Conservation (phyloP, 2,329 filamentous ascomycete species). For the Tolypocladium inflatum region DNA sequence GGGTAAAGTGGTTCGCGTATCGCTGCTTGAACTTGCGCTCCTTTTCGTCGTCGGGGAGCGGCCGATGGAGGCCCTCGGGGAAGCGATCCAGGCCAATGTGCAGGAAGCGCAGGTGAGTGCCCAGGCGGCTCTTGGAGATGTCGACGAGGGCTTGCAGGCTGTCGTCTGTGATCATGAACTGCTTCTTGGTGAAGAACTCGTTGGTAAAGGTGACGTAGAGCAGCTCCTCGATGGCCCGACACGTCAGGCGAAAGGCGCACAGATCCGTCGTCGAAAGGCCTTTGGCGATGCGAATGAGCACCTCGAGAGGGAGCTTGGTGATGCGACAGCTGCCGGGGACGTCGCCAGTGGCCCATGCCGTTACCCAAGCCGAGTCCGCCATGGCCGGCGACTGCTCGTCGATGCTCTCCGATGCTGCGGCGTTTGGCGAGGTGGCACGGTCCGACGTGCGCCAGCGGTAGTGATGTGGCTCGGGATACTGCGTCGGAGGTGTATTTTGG, state of each 20-base stretch:
- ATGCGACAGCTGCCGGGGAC: constrained; percentile 10
- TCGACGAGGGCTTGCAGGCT: constrained; percentile 46
- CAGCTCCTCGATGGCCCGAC: constrained; percentile 41
- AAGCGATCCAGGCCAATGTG: constrained; percentile 19
- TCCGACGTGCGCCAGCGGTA: too few relatives aligned
- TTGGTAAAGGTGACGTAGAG: constrained; percentile 46
- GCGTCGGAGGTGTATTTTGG: neutral
- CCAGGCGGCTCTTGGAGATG: constrained; percentile 38
- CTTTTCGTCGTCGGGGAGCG: constrained; percentile 4
- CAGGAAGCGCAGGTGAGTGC: constrained; percentile 26
- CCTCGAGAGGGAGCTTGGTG: constrained; percentile 43
- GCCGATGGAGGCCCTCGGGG: constrained; percentile 2
- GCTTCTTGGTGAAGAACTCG: constrained; percentile 57
- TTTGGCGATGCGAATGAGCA: constrained; percentile 45
- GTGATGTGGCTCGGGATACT: neutral
- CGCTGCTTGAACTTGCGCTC: constrained; percentile 9
- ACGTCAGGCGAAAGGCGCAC: constrained; percentile 42
- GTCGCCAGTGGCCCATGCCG: neutral
- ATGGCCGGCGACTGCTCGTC: neutral
- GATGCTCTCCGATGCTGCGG: neutral
- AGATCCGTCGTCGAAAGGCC: constrained; percentile 47
- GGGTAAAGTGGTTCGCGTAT: constrained; percentile 12
- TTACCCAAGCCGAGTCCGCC: neutral
- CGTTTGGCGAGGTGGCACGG: neutral
- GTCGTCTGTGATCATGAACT: constrained; percentile 52